Conservation (phyloP, 1,284 basidiomycete genomes). For the Phellinidium pouzarii region DNA sequence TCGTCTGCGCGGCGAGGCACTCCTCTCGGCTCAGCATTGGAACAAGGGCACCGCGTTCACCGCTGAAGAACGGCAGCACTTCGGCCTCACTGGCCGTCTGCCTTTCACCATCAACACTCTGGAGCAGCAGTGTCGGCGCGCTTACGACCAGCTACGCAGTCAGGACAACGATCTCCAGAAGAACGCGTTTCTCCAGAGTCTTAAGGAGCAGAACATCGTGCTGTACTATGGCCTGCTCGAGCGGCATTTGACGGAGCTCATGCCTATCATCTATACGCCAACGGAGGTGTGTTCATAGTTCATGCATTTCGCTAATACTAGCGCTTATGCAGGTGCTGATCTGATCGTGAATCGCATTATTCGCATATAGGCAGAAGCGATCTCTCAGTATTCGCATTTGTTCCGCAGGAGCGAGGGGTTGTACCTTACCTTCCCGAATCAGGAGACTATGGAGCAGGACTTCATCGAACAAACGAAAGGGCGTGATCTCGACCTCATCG, state of each 20-base stretch:
- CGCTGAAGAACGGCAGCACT: constrained; percentile 53
- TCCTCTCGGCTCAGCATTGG: constrained; percentile 60
- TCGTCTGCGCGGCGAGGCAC: constrained; percentile 44
- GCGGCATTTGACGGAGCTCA: constrained; percentile 62
- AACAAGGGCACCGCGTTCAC: constrained; percentile 76
- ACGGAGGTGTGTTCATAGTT: constrained; percentile 47
- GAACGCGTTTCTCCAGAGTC: constrained; percentile 64
- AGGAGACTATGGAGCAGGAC: constrained; percentile 69
- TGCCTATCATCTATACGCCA: constrained; percentile 71
- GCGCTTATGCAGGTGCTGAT: neutral
- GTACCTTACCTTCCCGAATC: constrained; percentile 58
- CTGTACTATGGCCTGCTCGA: constrained; percentile 63
- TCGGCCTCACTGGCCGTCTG: constrained; percentile 72
- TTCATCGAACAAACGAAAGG: constrained; percentile 60
- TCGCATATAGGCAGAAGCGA: constrained; percentile 62
- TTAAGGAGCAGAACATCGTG: constrained; percentile 72
- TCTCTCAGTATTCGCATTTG: constrained; percentile 73
- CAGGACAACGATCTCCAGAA: constrained; percentile 49
- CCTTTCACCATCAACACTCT: constrained; percentile 70
- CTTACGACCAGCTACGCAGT: constrained; percentile 56
- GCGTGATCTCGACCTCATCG: constrained; percentile 63
- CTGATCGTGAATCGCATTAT: neutral
- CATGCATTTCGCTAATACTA: neutral
- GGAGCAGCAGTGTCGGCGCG: constrained; percentile 68
- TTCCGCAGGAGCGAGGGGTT: constrained; percentile 70